Evolutionary conservation across 257 asterid species (phyloP).

Genomic region (Jasminum sambac): DNA sequence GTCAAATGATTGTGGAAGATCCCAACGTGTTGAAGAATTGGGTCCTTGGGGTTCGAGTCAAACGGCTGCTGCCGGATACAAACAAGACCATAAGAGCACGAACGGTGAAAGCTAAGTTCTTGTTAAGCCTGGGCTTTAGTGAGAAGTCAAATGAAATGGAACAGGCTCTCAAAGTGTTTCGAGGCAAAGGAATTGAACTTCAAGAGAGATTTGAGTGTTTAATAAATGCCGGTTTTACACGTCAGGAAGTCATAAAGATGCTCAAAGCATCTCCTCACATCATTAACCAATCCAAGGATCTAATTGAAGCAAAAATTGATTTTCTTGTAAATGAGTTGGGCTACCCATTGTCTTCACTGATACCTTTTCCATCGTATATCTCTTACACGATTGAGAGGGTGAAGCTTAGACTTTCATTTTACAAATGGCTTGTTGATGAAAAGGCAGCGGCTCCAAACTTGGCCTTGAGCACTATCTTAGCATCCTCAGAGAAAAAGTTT

Average conservation of each 20-base stretch:
- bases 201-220: conserved; percentile 70
- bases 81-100: conserved; percentile 33
- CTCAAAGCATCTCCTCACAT: conserved; percentile 51
- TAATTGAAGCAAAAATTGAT: conserved; percentile 46
- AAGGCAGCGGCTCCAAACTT: conserved; percentile 41
- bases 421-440: conserved; percentile 65
- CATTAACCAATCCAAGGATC: conserved; percentile 59
- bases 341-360: conserved; percentile 42
- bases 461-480: conserved; percentile 65
- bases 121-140: conserved; percentile 53
- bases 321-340: conserved; percentile 53
- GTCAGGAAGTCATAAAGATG: conserved; percentile 45
- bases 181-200: conserved; percentile 65
- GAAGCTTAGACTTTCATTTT: conserved; percentile 51
- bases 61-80: conserved; percentile 22
- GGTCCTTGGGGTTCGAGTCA: conserved; percentile 47
- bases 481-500: conserved; percentile 49
- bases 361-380: conserved; percentile 43
- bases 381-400: conserved; percentile 49
- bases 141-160: conserved; percentile 62
- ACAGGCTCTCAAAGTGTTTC: conserved; percentile 47
- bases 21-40: conserved; percentile 54
- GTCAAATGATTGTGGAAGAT: conserved; percentile 53
- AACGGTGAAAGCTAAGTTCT: conserved; percentile 51
- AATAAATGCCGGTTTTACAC: conserved; percentile 48